Evolutionary conservation across 192 early-diverging fungal species (phyloP).

Genomic region (Dimargaris cristalligena): DNA sequence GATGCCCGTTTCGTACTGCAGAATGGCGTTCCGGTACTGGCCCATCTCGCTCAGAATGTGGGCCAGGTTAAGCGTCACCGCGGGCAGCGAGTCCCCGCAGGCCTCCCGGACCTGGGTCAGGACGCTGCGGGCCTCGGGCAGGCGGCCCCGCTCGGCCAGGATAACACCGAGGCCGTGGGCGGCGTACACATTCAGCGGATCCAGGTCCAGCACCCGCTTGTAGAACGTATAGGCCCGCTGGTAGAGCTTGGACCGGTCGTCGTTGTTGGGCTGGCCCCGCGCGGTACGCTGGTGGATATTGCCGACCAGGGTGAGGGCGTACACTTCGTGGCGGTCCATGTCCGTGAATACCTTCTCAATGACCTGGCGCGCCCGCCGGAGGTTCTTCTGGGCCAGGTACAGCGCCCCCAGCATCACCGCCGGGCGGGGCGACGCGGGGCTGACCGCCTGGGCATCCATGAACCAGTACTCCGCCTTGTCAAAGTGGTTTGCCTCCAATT

Average conservation of each 20-base stretch:
- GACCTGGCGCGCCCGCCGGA: constrained; percentile 47
- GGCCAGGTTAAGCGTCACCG: constrained; percentile 51
- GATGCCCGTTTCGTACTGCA: constrained; percentile 47
- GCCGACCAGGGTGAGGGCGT: constrained; percentile 62
- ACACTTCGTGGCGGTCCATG: constrained; percentile 58
- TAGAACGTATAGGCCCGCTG: constrained; percentile 69
- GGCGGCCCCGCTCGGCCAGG: constrained; percentile 48
- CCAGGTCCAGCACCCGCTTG: constrained; percentile 48
- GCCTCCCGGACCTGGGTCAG: constrained; percentile 51
- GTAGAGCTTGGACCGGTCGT: constrained; percentile 25
- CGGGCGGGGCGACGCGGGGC: constrained; percentile 39
- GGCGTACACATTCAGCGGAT: constrained; percentile 56
- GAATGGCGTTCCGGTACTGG: constrained; percentile 50
- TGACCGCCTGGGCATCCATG: constrained; percentile 39
- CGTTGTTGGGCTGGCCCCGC: constrained; percentile 18
- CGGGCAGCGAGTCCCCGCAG: constrained; percentile 25
- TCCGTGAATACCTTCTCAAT: constrained; percentile 64
- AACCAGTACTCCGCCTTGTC: constrained; percentile 43
- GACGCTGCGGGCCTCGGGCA: constrained; percentile 40
- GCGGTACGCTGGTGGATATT: constrained; percentile 61
- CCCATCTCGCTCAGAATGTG: constrained; percentile 58
- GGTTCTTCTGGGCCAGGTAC: constrained; percentile 38
- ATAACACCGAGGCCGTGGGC: constrained; percentile 75
- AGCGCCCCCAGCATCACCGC: constrained; percentile 59
- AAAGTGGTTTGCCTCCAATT: constrained; percentile 28